Conservation (phyloP, 2,329 filamentous ascomycete species). For the Microsporum audouinii region DNA sequence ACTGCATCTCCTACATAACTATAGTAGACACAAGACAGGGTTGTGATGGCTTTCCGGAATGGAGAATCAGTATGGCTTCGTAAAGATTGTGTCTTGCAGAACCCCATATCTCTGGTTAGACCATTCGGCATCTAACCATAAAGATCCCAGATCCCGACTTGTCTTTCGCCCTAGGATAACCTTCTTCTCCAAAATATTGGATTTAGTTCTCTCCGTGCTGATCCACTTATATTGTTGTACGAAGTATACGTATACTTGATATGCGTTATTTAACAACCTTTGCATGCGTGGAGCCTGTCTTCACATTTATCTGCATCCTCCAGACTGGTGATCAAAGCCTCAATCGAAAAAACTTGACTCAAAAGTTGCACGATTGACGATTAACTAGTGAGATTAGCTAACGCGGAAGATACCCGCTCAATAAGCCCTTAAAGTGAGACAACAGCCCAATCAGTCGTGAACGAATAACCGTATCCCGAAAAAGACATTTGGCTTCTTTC, state of each 20-base stretch:
- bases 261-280: not conserved
- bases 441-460: not conserved
- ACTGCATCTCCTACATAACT: not conserved
- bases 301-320: not conserved
- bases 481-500: no score
- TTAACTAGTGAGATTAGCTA: not conserved
- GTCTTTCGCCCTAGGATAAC: not conserved
- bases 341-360: not conserved
- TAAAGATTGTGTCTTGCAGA: not conserved
- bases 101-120: not conserved
- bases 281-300: not conserved
- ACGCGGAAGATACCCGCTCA: not conserved
- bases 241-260: not conserved
- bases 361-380: not conserved
- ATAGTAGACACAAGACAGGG: not conserved
- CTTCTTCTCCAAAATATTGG: not conserved
- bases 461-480: not conserved
- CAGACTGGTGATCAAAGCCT: not conserved
- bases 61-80: not conserved
- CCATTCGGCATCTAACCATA: constrained; percentile 3
- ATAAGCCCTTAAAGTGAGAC: not conserved
- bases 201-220: not conserved
- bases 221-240: not conserved
- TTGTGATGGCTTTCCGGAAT: not conserved
- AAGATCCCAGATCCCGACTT: not conserved